Base-by-base conservation (phyloP, 2,329 filamentous ascomycete species). In the Xylaria sp. region DNA sequence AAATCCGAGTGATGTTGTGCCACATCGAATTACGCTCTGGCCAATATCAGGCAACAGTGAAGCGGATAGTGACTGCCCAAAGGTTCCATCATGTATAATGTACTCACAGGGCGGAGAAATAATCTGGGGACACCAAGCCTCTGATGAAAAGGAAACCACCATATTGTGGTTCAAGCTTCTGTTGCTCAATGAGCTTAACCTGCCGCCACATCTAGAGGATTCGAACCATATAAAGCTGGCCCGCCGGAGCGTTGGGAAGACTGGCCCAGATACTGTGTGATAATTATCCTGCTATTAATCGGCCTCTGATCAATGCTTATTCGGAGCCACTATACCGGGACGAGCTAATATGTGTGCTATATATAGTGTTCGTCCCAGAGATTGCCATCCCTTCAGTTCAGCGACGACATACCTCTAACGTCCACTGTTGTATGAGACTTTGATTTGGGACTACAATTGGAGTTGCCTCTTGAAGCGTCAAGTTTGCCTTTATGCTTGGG, bases 341-440 rank as follows among this genome's bases (percentile, higher is more conserved):
- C n/a, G n/a, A n/a, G 48, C 46, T 58, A 17, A 67, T n/a, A 31
- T 38, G 13, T 13, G 4, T 26, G 9, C 1, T 44, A 13, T 17
- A 70, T n/a, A n/a, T n/a, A n/a, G 68, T 70, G 42, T 56, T 53
- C 20, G 33, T 83, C 17, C 81, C 81, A 4, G 65, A 74, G 38
- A 72, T 74, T 23, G 80, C 80, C 6, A 77, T 82, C 9, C 75
- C 77, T 1, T 75, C 73, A 6, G 17, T 33, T 49, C 31, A 42
- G 26, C 65, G 62, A 10, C 17, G 62, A 13, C 20, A 40, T 23
- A 17, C 59, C 2, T 9, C 54, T 23, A 9, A n/a, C n/a, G n/a
- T n/a, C n/a, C n/a, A n/a, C n/a, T n/a, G n/a, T n/a, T n/a, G n/a
- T n/a, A n/a, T n/a, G n/a, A n/a, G n/a, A n/a, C n/a, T n/a, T n/a